A percentile compares a stretch with the other conserved stretches of the same genome.
These are phyloP conservation scores for Leccinum incarnatum DNA, from an alignment of 768 basidiomycete species.

Conservation along the genomic window DNA sequence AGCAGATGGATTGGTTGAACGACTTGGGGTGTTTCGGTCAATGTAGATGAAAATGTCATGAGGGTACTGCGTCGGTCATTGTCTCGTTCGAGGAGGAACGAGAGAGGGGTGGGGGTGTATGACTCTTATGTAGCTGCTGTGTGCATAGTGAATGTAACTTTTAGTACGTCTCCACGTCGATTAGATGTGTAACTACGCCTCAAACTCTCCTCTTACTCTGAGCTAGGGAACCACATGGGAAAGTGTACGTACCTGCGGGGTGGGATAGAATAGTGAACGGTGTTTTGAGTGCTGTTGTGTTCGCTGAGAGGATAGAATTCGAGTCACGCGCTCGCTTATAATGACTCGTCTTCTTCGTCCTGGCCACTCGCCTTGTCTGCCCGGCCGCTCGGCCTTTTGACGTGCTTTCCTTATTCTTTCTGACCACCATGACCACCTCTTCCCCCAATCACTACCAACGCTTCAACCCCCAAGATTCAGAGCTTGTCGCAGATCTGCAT, in stretches of 20 bases:
- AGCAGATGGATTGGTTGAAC: no score
- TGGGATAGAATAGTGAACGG: no score
- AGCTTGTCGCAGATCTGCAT: slow-evolving; percentile 56
- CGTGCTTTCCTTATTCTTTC: not conserved
- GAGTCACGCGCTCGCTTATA: slow-evolving; percentile 5
- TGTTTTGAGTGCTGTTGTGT: no score
- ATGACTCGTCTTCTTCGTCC: slow-evolving; percentile 2
- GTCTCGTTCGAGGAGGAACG: not conserved
- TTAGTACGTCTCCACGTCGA: no score
- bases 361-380: slow-evolving; percentile 4
- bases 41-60: no score
- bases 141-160: no score
- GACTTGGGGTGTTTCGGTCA: not conserved
- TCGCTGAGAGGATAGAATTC: not conserved
- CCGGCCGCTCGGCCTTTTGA: slow-evolving; percentile 4
- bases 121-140: no score
- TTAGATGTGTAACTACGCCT: no score
- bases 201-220: no score
- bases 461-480: slow-evolving; percentile 46
- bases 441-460: not conserved
- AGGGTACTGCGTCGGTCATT: no score
- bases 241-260: no score
- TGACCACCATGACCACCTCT: not conserved
- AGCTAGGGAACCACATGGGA: no score
- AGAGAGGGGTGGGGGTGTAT: not conserved